Evolutionary conservation across 441 rosid genomes (phyloP), one percentile per base, ranked within the genome.

Genomic region (Euphorbia schlechtendalii): DNA sequence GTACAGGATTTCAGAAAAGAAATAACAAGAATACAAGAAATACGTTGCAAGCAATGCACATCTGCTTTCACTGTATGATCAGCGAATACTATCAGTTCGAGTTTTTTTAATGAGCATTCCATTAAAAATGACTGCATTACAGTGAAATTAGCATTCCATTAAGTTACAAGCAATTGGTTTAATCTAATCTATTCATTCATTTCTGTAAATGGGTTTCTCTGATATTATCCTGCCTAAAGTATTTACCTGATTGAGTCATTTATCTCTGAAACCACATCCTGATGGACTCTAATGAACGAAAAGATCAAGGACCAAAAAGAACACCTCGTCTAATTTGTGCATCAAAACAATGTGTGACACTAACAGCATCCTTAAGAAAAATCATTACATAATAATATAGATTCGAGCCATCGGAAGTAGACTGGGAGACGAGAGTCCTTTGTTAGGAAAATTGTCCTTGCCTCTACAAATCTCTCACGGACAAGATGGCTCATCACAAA

Each of bases 401-500:
- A n/a, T n/a, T n/a, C n/a, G n/a, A n/a, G n/a, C n/a, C n/a, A n/a
- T n/a, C n/a, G 64, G 22, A 64, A 71, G 68, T 22, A 17, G 41
- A 27, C 60, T 30, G 30, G 78, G 75, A 73, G 79, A 77, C 64
- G 34, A 58, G 13, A 66, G 66, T 30, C 80, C 82, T 54, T 79
- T 78, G 56, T 59, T 65, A 20, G 64, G 49, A 18, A 61, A 66
- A 65, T 63, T 71, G 57, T 70, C 81, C 64, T 75, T 70, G 38
- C 71, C 77, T 63, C 65, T 66, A 56, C 90, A 90, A 53, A 81
- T 71, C 73, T 84, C 96, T 74, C 81, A 82, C 32, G 97, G 84
- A 78, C 84, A 90, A 25, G 84, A 81, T 54, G 79, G 78, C 73
- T 87, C 92, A 38, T 86, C 85, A 73, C 96, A 90, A 69, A 94